Evolutionary conservation across 768 basidiomycete species (phyloP).

Genomic region (Ephemerocybe angulata): DNA sequence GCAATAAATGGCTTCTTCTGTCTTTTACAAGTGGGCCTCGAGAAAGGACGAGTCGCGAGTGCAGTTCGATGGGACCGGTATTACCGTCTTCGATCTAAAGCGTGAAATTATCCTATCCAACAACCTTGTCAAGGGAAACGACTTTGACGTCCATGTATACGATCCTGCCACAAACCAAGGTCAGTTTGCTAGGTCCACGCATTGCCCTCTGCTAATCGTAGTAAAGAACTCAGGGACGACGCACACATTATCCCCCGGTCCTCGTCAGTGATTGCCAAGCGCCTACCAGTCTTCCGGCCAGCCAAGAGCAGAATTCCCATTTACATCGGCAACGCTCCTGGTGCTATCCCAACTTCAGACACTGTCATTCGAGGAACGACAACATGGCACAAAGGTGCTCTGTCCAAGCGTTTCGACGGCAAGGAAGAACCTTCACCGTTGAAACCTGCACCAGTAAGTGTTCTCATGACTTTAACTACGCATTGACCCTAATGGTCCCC

Average conservation of each 20-base stretch:
- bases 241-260: constrained; percentile 89
- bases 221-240: constrained; percentile 89
- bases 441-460: constrained; percentile 23
- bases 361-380: constrained; percentile 35
- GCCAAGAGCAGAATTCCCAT: constrained; percentile 81
- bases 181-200: no score
- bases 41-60: constrained; percentile 92
- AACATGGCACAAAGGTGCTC: constrained; percentile 67
- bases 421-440: constrained; percentile 53
- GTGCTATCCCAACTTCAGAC: constrained; percentile 47
- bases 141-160: constrained; percentile 90
- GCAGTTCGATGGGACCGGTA: constrained; percentile 97
- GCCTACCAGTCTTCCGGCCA: constrained; percentile 75
- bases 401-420: constrained; percentile 88
- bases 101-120: constrained; percentile 97
- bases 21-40: constrained; percentile 97
- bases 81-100: constrained; percentile 98
- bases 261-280: constrained; percentile 90
- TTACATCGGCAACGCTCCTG: constrained; percentile 56
- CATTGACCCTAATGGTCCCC: constrained; percentile 10
- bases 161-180: constrained; percentile 89
- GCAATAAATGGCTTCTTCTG: constrained; percentile 71
- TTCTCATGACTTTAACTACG: constrained; percentile 7
- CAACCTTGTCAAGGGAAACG: constrained; percentile 92
- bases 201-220: not conserved